Base-by-base conservation (phyloP, 1,284 basidiomycete species). In the Violaceomyces palustris region DNA sequence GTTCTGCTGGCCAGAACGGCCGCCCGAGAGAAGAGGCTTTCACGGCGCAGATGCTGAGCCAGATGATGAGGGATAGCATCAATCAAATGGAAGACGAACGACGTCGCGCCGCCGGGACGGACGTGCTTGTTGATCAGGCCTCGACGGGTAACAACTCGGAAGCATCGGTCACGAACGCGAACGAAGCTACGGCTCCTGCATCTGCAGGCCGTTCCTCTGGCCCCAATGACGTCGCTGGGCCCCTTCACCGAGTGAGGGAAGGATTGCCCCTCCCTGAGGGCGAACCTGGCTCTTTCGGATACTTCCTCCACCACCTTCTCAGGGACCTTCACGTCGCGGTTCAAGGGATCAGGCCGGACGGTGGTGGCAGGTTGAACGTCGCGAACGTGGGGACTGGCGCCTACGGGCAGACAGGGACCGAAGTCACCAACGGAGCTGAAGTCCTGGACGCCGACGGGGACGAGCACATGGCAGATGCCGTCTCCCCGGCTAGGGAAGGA, bases 221-320 rank as follows among this genome's bases (percentile, higher is more conserved):
- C 15, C 48, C 52, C 21, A 60, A 60, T 38, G 57, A 60, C 21
- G 52, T 60, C 12, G 42, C 39, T 3, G 57, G 57, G 23, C 41
- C 56, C 10, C 46, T 67, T 4, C 52, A 53, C 12, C 50, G 54
- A 8, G 64, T 63, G 19, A 39, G 64, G 18, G 53, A 61, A 15
- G 61, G 61, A 0, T 40, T 53, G 15, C 35, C 63, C 21, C 30
- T 48, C 4, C 45, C 55, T 4, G 48, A 62, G 22, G 64, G 64
- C 18, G 64, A 60, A 6, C 59, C 64, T 1, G 66, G 59, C 12
- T 56, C 57, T 30, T 68, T 68, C 32, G 63, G 64, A 35, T 54
- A 49, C 25, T 68, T 68, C 37, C 42, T 68, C 34, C 55, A 65
- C 32, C 61, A 68, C 18, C 35, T 66, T 39, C 39, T 66, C 5